phyloP scores from a whole-genome alignment of 208 protist species.

The Vickermania spadyakhi region DNA sequence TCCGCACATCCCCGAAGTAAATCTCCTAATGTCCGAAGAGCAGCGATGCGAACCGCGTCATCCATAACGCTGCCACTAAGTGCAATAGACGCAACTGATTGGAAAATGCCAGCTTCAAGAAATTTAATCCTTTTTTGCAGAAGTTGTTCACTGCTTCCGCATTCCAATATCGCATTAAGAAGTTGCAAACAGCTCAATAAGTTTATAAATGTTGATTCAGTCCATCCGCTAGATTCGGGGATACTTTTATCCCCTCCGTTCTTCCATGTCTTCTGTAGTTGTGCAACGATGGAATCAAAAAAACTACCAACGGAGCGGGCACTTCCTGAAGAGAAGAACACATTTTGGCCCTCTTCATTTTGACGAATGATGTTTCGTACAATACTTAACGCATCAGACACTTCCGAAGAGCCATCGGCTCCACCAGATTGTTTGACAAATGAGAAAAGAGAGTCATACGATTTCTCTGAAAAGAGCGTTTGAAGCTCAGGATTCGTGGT shows the following conservation, averaged over 20 bases:
- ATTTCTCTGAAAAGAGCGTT: constrained; percentile 70
- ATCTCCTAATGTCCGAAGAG: constrained; percentile 42
- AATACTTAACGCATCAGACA: constrained; percentile 69
- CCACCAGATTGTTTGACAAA: constrained; percentile 45
- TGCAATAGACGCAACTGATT: constrained; percentile 37
- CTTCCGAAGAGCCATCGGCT: constrained; percentile 37
- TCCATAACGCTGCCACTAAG: constrained; percentile 49
- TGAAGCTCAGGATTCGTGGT: constrained; percentile 63
- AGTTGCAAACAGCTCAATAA: neutral
- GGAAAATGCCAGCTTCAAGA: constrained; percentile 43
- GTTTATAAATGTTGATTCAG: neutral
- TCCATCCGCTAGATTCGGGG: neutral
- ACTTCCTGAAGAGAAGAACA: constrained; percentile 77
- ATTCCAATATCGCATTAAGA: neutral
- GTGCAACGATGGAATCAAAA: constrained; percentile 26
- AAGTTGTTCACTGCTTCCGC: constrained; percentile 2
- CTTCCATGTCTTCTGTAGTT: constrained; percentile 12
- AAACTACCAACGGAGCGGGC: constrained; percentile 36
- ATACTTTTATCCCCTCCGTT: neutral
- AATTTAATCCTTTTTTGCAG: constrained; percentile 17
- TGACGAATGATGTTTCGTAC: constrained; percentile 72
- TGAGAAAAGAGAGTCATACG: constrained; percentile 65
- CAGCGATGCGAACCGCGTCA: constrained; percentile 66
- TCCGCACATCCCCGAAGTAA: constrained; percentile 24
- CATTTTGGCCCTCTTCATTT: constrained; percentile 78